Evolutionary conservation across 2,329 filamentous ascomycete genomes (phyloP).

Genomic region (Apiospora kogelbergensis): DNA sequence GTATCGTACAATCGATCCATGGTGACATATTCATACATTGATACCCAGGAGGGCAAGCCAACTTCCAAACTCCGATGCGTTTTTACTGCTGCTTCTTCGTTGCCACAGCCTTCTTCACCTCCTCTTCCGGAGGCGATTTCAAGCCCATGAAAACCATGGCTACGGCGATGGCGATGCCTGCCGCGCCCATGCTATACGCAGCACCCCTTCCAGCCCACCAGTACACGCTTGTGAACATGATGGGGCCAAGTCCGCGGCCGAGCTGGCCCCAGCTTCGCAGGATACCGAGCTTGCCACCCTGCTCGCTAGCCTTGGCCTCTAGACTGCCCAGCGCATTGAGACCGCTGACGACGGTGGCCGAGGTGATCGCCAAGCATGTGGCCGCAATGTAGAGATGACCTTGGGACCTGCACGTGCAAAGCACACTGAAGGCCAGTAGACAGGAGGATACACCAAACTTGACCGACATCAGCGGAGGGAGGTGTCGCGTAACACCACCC

Average conservation of each 20-base stretch:
- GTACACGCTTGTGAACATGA: constrained; percentile 92
- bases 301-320: constrained; percentile 76
- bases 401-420: constrained; percentile 69
- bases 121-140: constrained; percentile 54
- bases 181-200: constrained; percentile 79
- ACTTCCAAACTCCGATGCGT: background rate
- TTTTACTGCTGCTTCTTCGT: constrained; percentile 9
- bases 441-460: constrained; percentile 77
- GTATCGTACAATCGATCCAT: background rate
- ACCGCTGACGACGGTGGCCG: constrained; percentile 91
- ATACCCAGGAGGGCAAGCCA: background rate
- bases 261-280: constrained; percentile 82
- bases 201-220: constrained; percentile 95
- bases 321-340: constrained; percentile 91
- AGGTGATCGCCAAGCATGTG: constrained; percentile 82
- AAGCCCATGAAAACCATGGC: constrained; percentile 70
- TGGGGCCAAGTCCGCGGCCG: constrained; percentile 80
- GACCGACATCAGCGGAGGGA: constrained; percentile 78
- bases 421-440: constrained; percentile 75
- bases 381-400: constrained; percentile 77
- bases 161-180: constrained; percentile 75
- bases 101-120: background rate
- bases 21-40: background rate
- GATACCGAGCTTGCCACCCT: constrained; percentile 83
- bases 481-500: constrained; percentile 82